phyloP scores from a whole-genome alignment of 2,329 filamentous ascomycete species.

The Zasmidium citrigriseum region DNA sequence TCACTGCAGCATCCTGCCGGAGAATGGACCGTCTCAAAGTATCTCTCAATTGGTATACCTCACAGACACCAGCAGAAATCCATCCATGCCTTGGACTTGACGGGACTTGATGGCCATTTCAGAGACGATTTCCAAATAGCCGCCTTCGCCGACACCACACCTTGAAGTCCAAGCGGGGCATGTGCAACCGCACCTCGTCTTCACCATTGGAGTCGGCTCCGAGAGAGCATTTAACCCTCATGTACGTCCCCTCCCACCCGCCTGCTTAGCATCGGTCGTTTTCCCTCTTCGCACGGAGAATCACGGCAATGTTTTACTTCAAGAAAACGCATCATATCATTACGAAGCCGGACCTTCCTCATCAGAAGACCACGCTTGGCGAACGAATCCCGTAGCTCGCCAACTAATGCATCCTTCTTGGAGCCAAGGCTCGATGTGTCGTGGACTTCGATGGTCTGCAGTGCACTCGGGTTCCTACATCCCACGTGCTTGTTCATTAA shows the following conservation, averaged over 20 bases:
- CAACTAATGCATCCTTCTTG: background rate
- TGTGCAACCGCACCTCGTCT: background rate
- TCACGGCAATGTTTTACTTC: background rate
- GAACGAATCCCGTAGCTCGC: too few species aligned
- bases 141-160: background rate
- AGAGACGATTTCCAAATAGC: background rate
- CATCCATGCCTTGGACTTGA: background rate
- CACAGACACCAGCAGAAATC: background rate
- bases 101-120: background rate
- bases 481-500: background rate
- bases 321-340: background rate
- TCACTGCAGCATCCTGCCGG: background rate
- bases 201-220: too few species aligned
- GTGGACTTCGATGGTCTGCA: background rate
- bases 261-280: background rate
- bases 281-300: background rate
- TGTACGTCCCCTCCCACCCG: background rate
- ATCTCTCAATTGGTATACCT: too few species aligned
- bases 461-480: background rate
- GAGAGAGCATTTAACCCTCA: background rate
- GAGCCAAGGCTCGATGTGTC: background rate
- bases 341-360: too few species aligned
- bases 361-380: background rate
- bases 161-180: background rate
- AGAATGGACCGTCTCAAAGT: background rate